Conservation (phyloP, 805 yeast genomes). For the Kuraishia capsulata region DNA sequence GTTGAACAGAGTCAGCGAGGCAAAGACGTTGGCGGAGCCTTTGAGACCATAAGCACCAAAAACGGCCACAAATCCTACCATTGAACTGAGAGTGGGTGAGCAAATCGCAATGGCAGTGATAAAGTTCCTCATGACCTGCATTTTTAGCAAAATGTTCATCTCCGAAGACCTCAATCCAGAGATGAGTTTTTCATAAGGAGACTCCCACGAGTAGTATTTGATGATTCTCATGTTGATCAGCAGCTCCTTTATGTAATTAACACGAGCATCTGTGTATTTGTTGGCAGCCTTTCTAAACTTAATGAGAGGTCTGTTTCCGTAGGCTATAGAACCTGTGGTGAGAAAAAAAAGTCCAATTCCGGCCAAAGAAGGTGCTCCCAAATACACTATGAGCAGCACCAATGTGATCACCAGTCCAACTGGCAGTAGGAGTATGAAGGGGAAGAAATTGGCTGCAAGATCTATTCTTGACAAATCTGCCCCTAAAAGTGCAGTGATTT, state of each 20-base stretch:
- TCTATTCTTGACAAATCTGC: conserved; percentile 79
- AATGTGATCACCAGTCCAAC: conserved; percentile 53
- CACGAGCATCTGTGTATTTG: conserved; percentile 65
- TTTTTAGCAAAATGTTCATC: conserved; percentile 46
- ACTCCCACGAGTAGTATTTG: conserved; percentile 89
- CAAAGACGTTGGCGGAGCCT: conserved; percentile 55
- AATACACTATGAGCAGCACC: conserved; percentile 51
- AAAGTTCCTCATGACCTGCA: conserved; percentile 57
- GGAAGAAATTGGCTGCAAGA: conserved; percentile 59
- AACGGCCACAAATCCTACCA: conserved; percentile 36
- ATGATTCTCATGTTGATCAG: conserved; percentile 71
- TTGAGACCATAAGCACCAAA: conserved; percentile 28
- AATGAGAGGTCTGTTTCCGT: conserved; percentile 43
- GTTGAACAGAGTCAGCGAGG: conserved; percentile 63
- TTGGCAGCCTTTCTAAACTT: conserved; percentile 48
- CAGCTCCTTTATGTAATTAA: conserved; percentile 68
- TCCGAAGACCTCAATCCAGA: conserved; percentile 50
- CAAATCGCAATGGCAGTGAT: conserved; percentile 59
- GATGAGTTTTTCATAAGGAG: conserved; percentile 56
- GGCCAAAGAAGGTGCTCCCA: conserved; percentile 66
- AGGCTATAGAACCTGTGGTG: conserved; percentile 37
- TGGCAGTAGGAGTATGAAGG: conserved; percentile 56
- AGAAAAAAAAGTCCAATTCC: conserved; percentile 54
- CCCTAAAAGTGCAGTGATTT: conserved; percentile 69
- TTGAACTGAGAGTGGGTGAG: conserved; percentile 63